Evolutionary conservation across 1,284 basidiomycete genomes (phyloP), one percentile per base, ranked within the genome.

Genomic region (Fomitopsis schrenkii): DNA sequence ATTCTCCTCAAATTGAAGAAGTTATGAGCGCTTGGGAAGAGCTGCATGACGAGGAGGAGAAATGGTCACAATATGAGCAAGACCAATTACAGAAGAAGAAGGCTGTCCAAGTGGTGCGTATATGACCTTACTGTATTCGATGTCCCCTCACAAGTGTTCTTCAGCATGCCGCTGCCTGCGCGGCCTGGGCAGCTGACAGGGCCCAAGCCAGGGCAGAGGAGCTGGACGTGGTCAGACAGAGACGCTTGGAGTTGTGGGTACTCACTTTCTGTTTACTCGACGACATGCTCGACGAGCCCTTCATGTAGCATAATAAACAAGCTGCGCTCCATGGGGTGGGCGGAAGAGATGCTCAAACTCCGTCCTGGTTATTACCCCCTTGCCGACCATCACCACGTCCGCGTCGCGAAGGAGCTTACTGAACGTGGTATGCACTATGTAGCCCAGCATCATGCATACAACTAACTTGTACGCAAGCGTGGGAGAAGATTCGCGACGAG

Each of bases 311-410:
- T 60, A 33, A 15, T 52, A 12, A n/a, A 14, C 3, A 46, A 42
- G 10, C 40, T 60, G 17, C 59, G 59, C 7, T 44, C 48, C 19
- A 30, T 41, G 30, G 59, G 59, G 3, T 60, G 53, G 53, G 40
- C 35, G 8, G 44, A 55, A 48, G 59, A 60, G 22, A 19, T 60
- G 3, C 53, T 56, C 35, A 46, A 7, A 17, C 33, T 54, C 22
- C 30, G 40, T 7, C 12, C 17, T 7, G 52, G 54, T 17, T 6
- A 33, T 4, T 45, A 12, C 15, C 30, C 30, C 9, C 28, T 41
- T 6, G 10, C 53, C 12, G 17, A 55, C 42, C 59, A 55, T 14
- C n/a, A 22, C 14, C 53, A 55, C 12, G 53, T 55, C 14, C 41
- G 41, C 8, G 41, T n/a, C 15, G 38, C 59, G 17, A 55, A 55